Evolutionary conservation across 129 eudicot species (phyloP).

Genomic region (Deinandra increscens): DNA sequence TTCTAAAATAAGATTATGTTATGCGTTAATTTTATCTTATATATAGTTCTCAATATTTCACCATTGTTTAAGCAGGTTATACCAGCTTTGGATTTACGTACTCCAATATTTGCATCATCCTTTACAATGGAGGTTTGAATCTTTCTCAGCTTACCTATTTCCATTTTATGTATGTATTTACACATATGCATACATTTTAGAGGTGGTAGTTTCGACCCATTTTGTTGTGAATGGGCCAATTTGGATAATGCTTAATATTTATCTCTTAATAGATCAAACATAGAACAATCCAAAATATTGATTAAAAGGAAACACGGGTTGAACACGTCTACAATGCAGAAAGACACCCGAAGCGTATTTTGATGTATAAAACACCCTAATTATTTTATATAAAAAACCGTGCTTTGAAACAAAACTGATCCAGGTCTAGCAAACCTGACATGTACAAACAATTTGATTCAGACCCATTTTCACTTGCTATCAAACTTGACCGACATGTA

Average conservation of each 20-base stretch:
- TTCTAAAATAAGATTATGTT: not conserved
- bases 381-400: not conserved
- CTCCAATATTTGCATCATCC: slow-evolving; percentile 93
- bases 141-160: slow-evolving; percentile 1
- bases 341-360: not conserved
- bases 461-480: not conserved
- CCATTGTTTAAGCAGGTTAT: slow-evolving; percentile 62
- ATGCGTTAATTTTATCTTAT: not conserved
- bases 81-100: slow-evolving; percentile 83
- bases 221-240: not conserved
- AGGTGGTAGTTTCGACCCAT: not conserved
- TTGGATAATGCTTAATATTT: not conserved
- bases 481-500: not conserved
- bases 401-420: not conserved
- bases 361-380: not conserved
- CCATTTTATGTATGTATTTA: not conserved
- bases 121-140: slow-evolving; percentile 91
- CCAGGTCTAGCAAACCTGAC: not conserved
- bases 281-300: not conserved
- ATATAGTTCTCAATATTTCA: slow-evolving; percentile 20
- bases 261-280: not conserved
- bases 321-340: not conserved
- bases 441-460: not conserved
- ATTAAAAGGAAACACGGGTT: not conserved
- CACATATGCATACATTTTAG: not conserved